Evolutionary conservation across 2,329 filamentous ascomycete species (phyloP).

Genomic region (Byssoonygena ceratinophila): DNA sequence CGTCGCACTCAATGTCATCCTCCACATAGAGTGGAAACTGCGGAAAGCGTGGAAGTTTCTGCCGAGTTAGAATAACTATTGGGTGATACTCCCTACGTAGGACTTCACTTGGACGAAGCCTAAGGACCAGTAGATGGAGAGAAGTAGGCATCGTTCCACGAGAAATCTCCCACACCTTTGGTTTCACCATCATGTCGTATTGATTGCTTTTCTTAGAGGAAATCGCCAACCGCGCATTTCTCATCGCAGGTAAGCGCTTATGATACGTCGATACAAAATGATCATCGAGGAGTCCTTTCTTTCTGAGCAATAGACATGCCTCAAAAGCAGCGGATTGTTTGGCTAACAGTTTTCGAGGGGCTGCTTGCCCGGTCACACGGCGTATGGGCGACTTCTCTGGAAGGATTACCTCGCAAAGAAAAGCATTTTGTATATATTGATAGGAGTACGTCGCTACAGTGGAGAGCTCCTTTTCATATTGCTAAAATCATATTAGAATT

Average conservation of each 20-base stretch:
- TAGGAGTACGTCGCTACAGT: conserved; percentile 53
- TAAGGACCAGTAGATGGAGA: conserved; percentile 54
- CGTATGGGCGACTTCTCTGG: conserved; percentile 64
- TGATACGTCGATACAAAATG: conserved; percentile 62
- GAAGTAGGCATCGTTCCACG: conserved; percentile 38
- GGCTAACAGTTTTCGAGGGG: conserved; percentile 61
- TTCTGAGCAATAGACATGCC: conserved; percentile 59
- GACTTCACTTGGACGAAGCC: conserved; percentile 46
- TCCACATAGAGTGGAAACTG: conserved; percentile 63
- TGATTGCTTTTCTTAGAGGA: conserved; percentile 61
- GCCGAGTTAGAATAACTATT: conserved; percentile 60
- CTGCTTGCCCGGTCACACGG: conserved; percentile 52
- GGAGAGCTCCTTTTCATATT: conserved; percentile 39
- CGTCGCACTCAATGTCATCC: conserved; percentile 48
- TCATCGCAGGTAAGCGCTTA: conserved; percentile 64
- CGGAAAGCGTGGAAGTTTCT: conserved; percentile 53
- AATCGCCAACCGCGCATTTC: conserved; percentile 79
- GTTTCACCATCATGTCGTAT: conserved; percentile 73
- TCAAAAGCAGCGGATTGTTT: conserved; percentile 85
- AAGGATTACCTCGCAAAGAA: conserved; percentile 66
- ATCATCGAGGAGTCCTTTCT: conserved; percentile 58
- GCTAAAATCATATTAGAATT: conserved; percentile 23
- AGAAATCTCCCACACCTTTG: conserved; percentile 55
- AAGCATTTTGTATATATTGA: conserved; percentile 47
- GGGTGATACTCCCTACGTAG: conserved; percentile 52